Evolutionary conservation across 148 eudicot species (phyloP), one percentile per base, ranked within the genome.

Genomic region (Amaranthus palmeri): DNA sequence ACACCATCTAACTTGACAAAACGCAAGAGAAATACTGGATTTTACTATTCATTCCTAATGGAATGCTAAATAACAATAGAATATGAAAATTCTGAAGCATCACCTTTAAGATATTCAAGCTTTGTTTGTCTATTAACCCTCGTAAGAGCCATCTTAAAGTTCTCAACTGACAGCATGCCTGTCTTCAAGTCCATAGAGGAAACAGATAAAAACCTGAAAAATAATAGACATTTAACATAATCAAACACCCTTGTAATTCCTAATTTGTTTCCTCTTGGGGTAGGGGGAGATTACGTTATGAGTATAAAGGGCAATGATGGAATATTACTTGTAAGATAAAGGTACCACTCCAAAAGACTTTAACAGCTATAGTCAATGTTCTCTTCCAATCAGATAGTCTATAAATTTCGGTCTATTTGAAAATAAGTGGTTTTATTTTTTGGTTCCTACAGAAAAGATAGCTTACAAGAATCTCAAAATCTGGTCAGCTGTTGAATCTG

Each of bases 401-500:
- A 13, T 62, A 2, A 5, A 64, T 45, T 64, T 52, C 5, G 54
- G 18, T 54, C 13, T 12, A 43, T 9, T 5, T 13, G 3, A 57
- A 43, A 40, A 55, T 61, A 61, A 36, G 7, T n/a, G 14, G 8
- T 14, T 12, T 59, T 41, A n/a, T 5, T 10, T 5, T 36, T 3
- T 67, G 17, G 3, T 44, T 8, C 54, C 17, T 53, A 53, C 51
- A 46, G 65, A 62, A 56, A 7, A 46, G 48, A 69, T 9, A 44
- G 73, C 98, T 91, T 86, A 93, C 98, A 93, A 77, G 82, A 91
- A 91, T 72, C 91, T 89, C 85, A 78, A 69, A 18, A 91, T 79
- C 81, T 87, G 82, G 85, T 84, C 84, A 60, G 84, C 83, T 47
- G 92, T 87, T 72, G 97, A 83, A 82, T 93, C 98, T 15, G 83